A percentile compares a stretch with the other conserved stretches of the same genome.
phyloP scores from a whole-genome alignment of 78 protist species.

The Dictyostelium intermedium region DNA sequence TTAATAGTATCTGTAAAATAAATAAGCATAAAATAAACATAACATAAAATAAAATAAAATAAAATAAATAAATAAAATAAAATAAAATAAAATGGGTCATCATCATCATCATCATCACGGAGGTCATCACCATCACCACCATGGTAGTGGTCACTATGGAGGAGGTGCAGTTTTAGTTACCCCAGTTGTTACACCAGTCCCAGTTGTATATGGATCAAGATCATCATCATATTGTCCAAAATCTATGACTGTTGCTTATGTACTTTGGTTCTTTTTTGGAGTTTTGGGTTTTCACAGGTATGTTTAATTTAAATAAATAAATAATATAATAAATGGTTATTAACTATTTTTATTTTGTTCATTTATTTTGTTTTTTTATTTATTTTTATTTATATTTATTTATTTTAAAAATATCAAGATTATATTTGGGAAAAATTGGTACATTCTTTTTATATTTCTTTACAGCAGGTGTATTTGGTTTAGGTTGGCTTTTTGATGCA shows the following conservation, averaged over 20 bases:
- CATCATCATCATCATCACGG: conserved; percentile 31
- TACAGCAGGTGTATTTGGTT: conserved; percentile 23
- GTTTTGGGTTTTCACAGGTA: conserved; percentile 31
- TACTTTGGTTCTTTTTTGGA: conserved; percentile 45
- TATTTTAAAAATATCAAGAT: not conserved
- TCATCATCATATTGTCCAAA: not conserved
- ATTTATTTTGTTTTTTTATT: not conserved
- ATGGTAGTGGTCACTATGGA: not conserved
- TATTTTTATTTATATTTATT: not conserved
- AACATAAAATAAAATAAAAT: not conserved
- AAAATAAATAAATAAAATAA: not conserved
- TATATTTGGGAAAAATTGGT: not conserved
- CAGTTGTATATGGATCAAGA: not conserved
- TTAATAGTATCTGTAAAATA: not conserved
- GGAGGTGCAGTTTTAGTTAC: not conserved
- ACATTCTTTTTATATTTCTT: conserved; percentile 7
- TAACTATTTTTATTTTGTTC: too few species aligned
- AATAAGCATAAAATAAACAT: not conserved
- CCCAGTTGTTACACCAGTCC: not conserved
- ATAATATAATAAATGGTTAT: too few species aligned
- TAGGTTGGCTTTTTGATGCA: conserved; percentile 38
- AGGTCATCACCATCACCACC: not conserved
- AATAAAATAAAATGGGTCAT: conserved; percentile 1
- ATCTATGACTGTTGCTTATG: not conserved
- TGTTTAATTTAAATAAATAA: too few species aligned